Conservation (phyloP, 1,139 yeast genomes). For the Scheffersomyces insectosa region DNA sequence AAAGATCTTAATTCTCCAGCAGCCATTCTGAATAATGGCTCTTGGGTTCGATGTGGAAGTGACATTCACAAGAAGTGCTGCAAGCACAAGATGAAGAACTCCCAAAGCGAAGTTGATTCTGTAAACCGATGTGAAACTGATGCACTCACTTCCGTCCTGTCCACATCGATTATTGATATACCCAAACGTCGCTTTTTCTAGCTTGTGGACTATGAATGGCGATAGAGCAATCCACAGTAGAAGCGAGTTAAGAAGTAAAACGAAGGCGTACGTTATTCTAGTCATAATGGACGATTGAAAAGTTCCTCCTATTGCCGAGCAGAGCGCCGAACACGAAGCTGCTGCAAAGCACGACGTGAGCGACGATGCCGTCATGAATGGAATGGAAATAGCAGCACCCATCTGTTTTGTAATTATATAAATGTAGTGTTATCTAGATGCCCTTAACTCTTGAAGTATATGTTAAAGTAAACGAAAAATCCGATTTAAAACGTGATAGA, state of each 20-base stretch:
- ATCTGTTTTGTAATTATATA: conserved; percentile 33
- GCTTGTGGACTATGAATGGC: conserved; percentile 73
- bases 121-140: conserved; percentile 91
- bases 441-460: no score
- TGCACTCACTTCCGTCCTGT: conserved; percentile 85
- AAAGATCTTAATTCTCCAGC: conserved; percentile 79
- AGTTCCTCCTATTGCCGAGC: conserved; percentile 61
- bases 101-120: conserved; percentile 90
- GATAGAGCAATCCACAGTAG: conserved; percentile 90
- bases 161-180: conserved; percentile 59
- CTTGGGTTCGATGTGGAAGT: conserved; percentile 79
- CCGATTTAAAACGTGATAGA: no score
- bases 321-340: conserved; percentile 71
- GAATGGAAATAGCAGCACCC: conserved; percentile 86
- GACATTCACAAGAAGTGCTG: conserved; percentile 67
- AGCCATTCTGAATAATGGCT: conserved; percentile 83
- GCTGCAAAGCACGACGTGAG: conserved; percentile 85
- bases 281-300: conserved; percentile 64
- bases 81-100: conserved; percentile 70
- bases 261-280: conserved; percentile 79
- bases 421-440: neutral
- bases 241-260: conserved; percentile 75
- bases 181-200: conserved; percentile 74
- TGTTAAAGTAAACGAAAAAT: no score
- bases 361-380: conserved; percentile 66